Evolutionary conservation across 306 rosid genomes (phyloP).

Genomic region (Pyrus communis): DNA sequence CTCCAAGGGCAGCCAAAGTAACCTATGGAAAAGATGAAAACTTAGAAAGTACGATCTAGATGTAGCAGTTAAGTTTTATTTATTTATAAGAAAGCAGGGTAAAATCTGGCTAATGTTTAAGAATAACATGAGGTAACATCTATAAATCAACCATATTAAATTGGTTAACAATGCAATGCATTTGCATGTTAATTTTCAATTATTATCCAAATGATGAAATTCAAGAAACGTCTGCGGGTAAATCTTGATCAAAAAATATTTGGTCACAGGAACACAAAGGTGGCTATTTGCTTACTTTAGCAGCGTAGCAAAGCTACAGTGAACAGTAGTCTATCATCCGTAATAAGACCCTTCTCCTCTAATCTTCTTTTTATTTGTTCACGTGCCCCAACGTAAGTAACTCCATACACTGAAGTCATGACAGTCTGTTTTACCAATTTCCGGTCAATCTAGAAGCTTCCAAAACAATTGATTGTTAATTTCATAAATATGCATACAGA

Average conservation of each 20-base stretch:
- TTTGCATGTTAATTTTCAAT: neutral
- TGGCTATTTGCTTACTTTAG: constrained; percentile 52
- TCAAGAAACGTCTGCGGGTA: neutral
- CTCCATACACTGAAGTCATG: constrained; percentile 93
- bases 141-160: neutral
- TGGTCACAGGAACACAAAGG: neutral
- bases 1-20: constrained; percentile 88
- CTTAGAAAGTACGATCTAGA: neutral
- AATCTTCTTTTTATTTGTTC: constrained; percentile 83
- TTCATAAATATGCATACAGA: neutral
- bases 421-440: constrained; percentile 85
- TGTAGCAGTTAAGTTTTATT: too few relatives aligned
- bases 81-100: too few relatives aligned
- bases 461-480: constrained; percentile 11
- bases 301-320: constrained; percentile 78
- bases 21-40: constrained; percentile 35
- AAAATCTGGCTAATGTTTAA: neutral
- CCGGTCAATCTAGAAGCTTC: constrained; percentile 68
- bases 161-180: neutral
- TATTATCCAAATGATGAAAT: neutral
- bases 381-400: constrained; percentile 80
- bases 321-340: constrained; percentile 59
- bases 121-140: neutral
- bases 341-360: constrained; percentile 67
- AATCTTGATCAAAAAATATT: neutral